Conservation (phyloP, 2,329 filamentous ascomycete species). For the Acarospora socialis region DNA sequence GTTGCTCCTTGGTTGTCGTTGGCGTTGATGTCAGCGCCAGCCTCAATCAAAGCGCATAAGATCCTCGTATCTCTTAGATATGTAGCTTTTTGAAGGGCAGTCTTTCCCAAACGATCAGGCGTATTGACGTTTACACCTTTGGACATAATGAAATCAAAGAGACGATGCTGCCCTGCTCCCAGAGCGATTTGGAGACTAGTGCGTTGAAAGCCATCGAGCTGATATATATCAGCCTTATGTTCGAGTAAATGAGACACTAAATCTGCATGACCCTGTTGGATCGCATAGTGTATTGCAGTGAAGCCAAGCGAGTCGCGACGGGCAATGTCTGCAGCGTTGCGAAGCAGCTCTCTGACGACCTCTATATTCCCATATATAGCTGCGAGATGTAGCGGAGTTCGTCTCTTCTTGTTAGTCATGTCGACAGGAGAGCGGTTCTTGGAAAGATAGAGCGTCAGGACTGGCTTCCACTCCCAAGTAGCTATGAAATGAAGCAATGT, state of each 20-base stretch:
- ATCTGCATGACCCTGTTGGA: background rate
- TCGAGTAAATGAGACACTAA: background rate
- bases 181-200: slow-evolving; percentile 1
- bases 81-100: too few species aligned
- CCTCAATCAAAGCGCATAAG: background rate
- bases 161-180: background rate
- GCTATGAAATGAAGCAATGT: slow-evolving; percentile 1
- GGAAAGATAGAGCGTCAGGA: background rate
- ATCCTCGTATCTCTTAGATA: too few species aligned
- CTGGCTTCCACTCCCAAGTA: background rate
- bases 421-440: background rate
- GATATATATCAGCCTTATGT: background rate
- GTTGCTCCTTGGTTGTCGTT: background rate
- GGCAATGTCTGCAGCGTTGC: background rate
- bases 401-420: background rate
- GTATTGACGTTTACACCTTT: background rate
- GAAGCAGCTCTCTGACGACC: background rate
- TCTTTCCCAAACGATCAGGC: too few species aligned
- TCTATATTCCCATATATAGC: slow-evolving; percentile 1
- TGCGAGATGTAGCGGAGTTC: background rate
- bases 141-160: background rate
- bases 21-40: slow-evolving; percentile 1
- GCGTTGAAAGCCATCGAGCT: background rate
- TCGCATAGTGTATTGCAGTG: slow-evolving; percentile 1
- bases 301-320: background rate